A percentile compares a stretch with the other conserved stretches of the same genome.
These are phyloP conservation scores for Kazachstania africana DNA, from an alignment of 805 yeast species.

Conservation along the genomic window DNA sequence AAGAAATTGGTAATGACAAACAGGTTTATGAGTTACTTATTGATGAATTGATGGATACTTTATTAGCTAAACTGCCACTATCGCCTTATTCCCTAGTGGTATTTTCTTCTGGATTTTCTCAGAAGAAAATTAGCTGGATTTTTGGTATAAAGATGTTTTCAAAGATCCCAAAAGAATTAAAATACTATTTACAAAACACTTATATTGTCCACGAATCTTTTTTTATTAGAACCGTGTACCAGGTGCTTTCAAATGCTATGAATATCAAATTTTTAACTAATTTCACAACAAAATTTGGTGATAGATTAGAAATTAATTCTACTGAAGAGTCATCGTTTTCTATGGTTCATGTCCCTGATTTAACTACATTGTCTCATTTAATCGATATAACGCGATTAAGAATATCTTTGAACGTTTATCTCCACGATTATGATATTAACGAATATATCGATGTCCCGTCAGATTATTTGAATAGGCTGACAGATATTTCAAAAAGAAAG, in stretches of 20 bases:
- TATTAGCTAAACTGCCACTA: constrained; percentile 47
- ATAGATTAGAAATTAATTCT: constrained; percentile 7
- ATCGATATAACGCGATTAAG: constrained; percentile 70
- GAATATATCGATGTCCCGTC: constrained; percentile 39
- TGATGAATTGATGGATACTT: constrained; percentile 43
- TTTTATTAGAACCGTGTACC: constrained; percentile 70
- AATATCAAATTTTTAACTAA: constrained; percentile 33
- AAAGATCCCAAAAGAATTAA: constrained; percentile 44
- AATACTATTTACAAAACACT: constrained; percentile 45
- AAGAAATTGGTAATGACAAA: constrained; percentile 27
- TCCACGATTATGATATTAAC: constrained; percentile 47
- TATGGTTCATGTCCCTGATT: constrained; percentile 32
- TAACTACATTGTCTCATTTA: constrained; percentile 44
- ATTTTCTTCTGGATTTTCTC: constrained; percentile 71
- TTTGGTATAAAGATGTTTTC: constrained; percentile 55
- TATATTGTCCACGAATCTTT: constrained; percentile 86
- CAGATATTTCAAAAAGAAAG: constrained; percentile 20
- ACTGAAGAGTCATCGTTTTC: constrained; percentile 8
- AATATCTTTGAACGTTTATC: constrained; percentile 63
- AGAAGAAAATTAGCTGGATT: constrained; percentile 42
- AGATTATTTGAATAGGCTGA: constrained; percentile 22
- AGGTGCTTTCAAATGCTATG: constrained; percentile 53
- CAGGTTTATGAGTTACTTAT: constrained; percentile 28
- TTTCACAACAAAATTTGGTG: constrained; percentile 3
- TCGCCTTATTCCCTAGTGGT: constrained; percentile 56